Percentiles rank a stretch among this genome's conserved stretches.
Conservation (phyloP, 352 stramenopile genomes). For the Phytophthora tubulina region DNA sequence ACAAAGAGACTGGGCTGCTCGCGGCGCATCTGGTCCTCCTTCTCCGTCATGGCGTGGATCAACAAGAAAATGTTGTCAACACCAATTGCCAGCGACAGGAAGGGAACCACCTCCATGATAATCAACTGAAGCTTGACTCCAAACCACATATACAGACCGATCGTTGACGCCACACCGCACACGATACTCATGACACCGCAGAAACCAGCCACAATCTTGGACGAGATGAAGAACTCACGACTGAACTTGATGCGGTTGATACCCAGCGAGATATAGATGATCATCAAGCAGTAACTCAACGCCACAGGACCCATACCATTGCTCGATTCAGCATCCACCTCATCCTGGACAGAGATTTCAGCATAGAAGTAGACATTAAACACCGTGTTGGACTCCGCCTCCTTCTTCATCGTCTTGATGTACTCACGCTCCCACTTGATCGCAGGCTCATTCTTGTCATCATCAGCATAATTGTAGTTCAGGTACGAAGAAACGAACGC, state of each 20-base stretch:
- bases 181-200: conserved; percentile 69
- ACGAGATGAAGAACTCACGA: conserved; percentile 60
- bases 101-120: conserved; percentile 79
- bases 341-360: conserved; percentile 69
- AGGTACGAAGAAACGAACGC: conserved; percentile 63
- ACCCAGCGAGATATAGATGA: conserved; percentile 72
- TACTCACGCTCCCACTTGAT: conserved; percentile 69
- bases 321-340: conserved; percentile 63
- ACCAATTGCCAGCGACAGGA: conserved; percentile 72
- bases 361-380: conserved; percentile 70
- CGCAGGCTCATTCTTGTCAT: conserved; percentile 52
- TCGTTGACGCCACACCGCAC: conserved; percentile 63
- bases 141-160: conserved; percentile 71
- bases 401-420: conserved; percentile 63
- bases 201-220: conserved; percentile 68
- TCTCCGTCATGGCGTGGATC: conserved; percentile 64
- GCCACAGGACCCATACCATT: conserved; percentile 61
- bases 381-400: conserved; percentile 50
- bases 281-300: conserved; percentile 71
- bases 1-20: conserved; percentile 54
- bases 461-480: conserved; percentile 69
- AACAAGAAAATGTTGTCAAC: conserved; percentile 81
- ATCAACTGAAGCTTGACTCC: conserved; percentile 74
- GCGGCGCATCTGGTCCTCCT: conserved; percentile 49
- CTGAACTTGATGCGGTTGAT: conserved; percentile 70